Conservation (phyloP, 2,329 filamentous ascomycete species). For the Aspergillus pseudoterreus region DNA sequence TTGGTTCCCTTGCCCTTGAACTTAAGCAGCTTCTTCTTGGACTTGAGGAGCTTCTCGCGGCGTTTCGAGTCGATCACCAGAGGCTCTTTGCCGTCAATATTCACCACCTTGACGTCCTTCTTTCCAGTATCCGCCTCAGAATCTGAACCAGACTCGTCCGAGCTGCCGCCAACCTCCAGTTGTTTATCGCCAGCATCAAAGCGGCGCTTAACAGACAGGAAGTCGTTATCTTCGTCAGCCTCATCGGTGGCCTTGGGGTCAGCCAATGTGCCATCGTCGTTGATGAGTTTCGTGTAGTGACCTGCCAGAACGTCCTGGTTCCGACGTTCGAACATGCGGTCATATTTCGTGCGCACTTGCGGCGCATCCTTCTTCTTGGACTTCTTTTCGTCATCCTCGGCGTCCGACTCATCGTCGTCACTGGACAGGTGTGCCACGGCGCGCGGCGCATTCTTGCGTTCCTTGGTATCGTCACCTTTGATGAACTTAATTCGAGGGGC, state of each 20-base stretch:
- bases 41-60: constrained; percentile 88
- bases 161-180: constrained; percentile 27
- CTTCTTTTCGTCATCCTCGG: constrained; percentile 44
- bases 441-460: constrained; percentile 79
- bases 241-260: constrained; percentile 45
- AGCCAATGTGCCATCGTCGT: constrained; percentile 51
- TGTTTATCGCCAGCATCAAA: constrained; percentile 67
- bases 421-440: constrained; percentile 59
- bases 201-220: constrained; percentile 85
- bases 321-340: constrained; percentile 94
- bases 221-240: constrained; percentile 70
- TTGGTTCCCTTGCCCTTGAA: constrained; percentile 84
- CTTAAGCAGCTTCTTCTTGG: constrained; percentile 90
- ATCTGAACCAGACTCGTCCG: constrained; percentile 34
- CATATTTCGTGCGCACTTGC: constrained; percentile 82
- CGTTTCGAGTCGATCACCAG: constrained; percentile 91
- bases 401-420: constrained; percentile 52
- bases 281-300: constrained; percentile 85
- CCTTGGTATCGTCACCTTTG: constrained; percentile 83
- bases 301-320: constrained; percentile 95
- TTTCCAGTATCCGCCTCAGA: constrained; percentile 31
- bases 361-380: constrained; percentile 61
- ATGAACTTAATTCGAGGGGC: constrained; percentile 90
- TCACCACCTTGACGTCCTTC: constrained; percentile 40
- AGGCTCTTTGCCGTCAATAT: constrained; percentile 62